Percentiles rank a stretch among this genome's conserved stretches.
phyloP scores from a whole-genome alignment of 768 basidiomycete genomes.

The Lenzites betulinus region DNA sequence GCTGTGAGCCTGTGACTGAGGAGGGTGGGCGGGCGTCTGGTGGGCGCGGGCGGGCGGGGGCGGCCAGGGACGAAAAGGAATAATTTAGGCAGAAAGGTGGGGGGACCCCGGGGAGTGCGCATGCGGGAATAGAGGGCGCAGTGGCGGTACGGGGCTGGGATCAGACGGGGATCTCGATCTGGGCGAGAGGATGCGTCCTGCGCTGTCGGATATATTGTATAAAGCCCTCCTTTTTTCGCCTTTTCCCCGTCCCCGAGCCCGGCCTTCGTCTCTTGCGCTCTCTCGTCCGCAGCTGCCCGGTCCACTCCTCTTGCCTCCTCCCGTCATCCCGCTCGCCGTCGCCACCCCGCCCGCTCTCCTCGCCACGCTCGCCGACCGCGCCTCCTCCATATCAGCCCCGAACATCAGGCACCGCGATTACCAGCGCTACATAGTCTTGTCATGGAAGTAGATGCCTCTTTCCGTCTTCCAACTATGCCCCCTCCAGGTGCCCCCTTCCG shows the following conservation, averaged over 20 bases:
- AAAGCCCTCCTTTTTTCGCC: slow-evolving; percentile 23
- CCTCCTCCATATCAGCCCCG: slow-evolving; percentile 13
- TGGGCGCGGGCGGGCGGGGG: background rate
- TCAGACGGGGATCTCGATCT: slow-evolving; percentile 18
- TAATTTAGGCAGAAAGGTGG: background rate
- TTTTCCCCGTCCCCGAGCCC: slow-evolving; percentile 19
- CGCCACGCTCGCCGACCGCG: slow-evolving; percentile 2
- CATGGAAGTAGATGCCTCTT: slow-evolving; percentile 23
- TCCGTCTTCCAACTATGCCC: slow-evolving; percentile 21
- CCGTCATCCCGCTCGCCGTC: slow-evolving; percentile 5
- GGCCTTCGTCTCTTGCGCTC: background rate
- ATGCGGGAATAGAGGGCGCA: slow-evolving; percentile 9
- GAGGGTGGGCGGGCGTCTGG: background rate
- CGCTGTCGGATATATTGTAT: slow-evolving; percentile 19
- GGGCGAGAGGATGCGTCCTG: slow-evolving; percentile 11
- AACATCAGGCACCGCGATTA: slow-evolving; percentile 14
- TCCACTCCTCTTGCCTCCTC: background rate
- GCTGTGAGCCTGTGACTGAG: no score
- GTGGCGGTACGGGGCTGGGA: slow-evolving; percentile 23
- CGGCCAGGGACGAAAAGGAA: background rate
- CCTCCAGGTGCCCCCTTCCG: slow-evolving; percentile 19
- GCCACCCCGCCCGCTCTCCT: slow-evolving; percentile 9
- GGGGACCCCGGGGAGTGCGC: slow-evolving; percentile 13
- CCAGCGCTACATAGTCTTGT: slow-evolving; percentile 14
- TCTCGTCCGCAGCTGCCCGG: slow-evolving; percentile 7